These are phyloP conservation scores for Stagonosporopsis vannaccii DNA, from an alignment of 2,329 filamentous ascomycete species.

Conservation along the genomic window DNA sequence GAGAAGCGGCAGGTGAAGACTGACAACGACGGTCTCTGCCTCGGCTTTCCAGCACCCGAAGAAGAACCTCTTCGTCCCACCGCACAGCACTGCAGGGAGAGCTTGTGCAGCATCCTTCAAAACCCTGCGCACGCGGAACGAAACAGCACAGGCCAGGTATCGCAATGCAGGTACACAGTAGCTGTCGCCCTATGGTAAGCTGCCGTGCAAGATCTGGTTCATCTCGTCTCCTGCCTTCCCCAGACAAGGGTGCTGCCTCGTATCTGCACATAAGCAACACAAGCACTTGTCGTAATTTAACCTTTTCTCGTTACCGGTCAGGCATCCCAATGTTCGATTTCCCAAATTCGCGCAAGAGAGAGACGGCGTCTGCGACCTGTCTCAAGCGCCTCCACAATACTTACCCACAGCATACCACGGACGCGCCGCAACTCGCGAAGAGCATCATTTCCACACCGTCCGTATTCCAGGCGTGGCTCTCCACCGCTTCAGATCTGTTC, in stretches of 20 bases:
- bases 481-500: conserved; percentile 13
- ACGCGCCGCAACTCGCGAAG: neutral
- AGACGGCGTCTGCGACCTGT: neutral
- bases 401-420: neutral
- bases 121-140: neutral
- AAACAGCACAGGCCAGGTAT: neutral
- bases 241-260: conserved; percentile 5
- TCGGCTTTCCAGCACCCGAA: neutral
- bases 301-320: neutral
- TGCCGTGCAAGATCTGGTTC: conserved; percentile 1
- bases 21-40: neutral
- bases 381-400: neutral
- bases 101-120: neutral
- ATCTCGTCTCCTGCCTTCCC: conserved; percentile 1
- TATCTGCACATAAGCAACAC: conserved; percentile 17
- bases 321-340: neutral
- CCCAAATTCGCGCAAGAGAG: neutral
- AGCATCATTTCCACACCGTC: conserved; percentile 16
- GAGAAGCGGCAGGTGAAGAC: neutral
- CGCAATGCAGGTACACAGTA: neutral
- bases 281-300: conserved; percentile 9
- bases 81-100: neutral
- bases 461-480: conserved; percentile 5
- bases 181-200: neutral
- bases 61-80: neutral